phyloP scores from a whole-genome alignment of 2,329 filamentous ascomycete species.

The Lomentospora prolificans region DNA sequence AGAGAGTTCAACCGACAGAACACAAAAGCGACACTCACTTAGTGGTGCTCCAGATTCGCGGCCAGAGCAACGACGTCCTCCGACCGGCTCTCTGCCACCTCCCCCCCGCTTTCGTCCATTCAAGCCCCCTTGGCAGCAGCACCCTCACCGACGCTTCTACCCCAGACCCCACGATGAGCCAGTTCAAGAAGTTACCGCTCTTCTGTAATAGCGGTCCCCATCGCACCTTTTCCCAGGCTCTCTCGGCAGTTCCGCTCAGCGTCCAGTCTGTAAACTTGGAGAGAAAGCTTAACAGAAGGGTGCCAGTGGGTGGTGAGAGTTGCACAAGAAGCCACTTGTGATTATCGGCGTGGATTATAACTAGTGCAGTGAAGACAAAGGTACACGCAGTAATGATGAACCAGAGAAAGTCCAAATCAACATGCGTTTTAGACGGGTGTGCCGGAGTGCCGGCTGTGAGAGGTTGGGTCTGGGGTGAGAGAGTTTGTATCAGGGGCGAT shows the following conservation, averaged over 20 bases:
- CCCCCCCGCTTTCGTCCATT: not conserved
- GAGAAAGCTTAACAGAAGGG: conserved; percentile 10
- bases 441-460: too few species aligned
- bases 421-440: too few species aligned
- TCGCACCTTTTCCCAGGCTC: not conserved
- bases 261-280: conserved; percentile 10
- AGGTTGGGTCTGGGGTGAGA: too few species aligned
- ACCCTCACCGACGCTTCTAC: not conserved
- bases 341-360: not conserved
- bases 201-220: not conserved
- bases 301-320: not conserved
- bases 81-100: not conserved
- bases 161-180: not conserved
- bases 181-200: not conserved
- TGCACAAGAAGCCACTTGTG: not conserved
- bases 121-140: not conserved
- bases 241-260: not conserved
- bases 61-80: not conserved
- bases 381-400: not conserved
- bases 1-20: not conserved
- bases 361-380: not conserved
- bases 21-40: not conserved
- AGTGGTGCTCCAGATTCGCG: not conserved
- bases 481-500: too few species aligned
- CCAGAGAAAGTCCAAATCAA: not conserved